These are phyloP conservation scores for Prosopis cineraria DNA, from an alignment of 306 rosid species.

Conservation along the genomic window DNA sequence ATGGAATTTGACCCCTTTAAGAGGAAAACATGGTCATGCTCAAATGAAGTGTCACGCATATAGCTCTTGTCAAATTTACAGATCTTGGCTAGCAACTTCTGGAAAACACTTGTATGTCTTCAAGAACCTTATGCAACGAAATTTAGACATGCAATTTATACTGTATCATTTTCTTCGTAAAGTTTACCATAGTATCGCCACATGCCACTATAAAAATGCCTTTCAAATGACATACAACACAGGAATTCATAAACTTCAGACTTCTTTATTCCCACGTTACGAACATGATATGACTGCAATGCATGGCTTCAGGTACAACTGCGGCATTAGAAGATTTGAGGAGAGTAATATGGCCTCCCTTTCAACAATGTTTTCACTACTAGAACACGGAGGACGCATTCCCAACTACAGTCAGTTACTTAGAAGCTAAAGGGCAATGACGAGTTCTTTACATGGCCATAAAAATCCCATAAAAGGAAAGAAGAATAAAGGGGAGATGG, in stretches of 20 bases:
- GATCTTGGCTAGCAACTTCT: constrained; percentile 6
- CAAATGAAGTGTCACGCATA: constrained; percentile 24
- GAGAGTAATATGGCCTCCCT: not conserved
- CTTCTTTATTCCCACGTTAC: too few relatives aligned
- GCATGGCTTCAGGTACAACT: not conserved
- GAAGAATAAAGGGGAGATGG: not conserved
- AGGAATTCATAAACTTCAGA: not conserved
- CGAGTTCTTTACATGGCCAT: not conserved
- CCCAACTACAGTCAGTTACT: not conserved
- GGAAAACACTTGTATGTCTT: constrained; percentile 1
- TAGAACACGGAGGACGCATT: not conserved
- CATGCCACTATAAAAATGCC: not conserved
- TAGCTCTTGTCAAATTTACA: not conserved
- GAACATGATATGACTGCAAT: not conserved
- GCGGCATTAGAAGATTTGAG: not conserved
- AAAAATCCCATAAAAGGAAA: not conserved
- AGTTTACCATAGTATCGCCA: not conserved
- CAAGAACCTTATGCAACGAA: not conserved
- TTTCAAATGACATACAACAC: not conserved
- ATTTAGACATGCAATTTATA: constrained; percentile 1
- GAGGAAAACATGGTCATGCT: not conserved
- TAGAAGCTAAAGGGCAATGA: not conserved
- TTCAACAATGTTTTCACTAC: not conserved
- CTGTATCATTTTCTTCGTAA: not conserved
- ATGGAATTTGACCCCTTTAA: constrained; percentile 2